Base-by-base conservation (phyloP, 192 early-diverging fungal species). In the Funneliformis mosseae region DNA sequence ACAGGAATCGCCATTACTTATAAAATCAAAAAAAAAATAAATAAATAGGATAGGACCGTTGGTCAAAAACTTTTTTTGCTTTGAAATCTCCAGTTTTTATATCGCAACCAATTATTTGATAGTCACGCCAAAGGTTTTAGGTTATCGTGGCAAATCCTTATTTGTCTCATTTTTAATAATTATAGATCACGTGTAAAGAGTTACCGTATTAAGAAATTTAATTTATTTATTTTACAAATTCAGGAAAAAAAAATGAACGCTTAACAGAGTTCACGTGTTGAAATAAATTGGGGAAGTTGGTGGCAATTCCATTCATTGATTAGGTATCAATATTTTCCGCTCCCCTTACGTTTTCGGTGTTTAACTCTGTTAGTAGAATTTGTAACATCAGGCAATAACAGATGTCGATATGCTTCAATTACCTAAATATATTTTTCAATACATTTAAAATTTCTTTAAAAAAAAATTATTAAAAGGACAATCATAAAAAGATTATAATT, bases 1-100 rank as follows among this genome's bases (percentile, higher is more conserved):
- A 91, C 70, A 79, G 90, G 90, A 39, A 87, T 88, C 9, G 90
- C 84, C 90, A 91, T 91, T 71, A 16, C 81, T 23, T 25, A 55
- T 5, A 55, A 2, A 50, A 50, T 18, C 16, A 9, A 7, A 45
- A 45, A 4, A 45, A 10, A 9, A 45, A 45, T 45, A 45, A 45
- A 10, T 0, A 45, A 45, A 45, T 45, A 45, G 43, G 43, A 45
- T 9, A 45, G 9, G 9, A 45, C 8, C 43, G 43, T 6, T 45
- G 43, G 5, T 45, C 43, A 10, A n/a, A n/a, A 9, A 9, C 6
- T 45, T 45, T 45, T 5, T 6, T 45, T 21, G 18, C 5, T 16
- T 16, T 21, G 18, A 55, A 50, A 50, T 50, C 48, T 50, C 33
- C 5, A 55, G 50, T 18, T 50, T n/a, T 50, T 18, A 10, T 48